phyloP scores from a whole-genome alignment of 2,329 filamentous ascomycete genomes.

The Thelonectria blattea region DNA sequence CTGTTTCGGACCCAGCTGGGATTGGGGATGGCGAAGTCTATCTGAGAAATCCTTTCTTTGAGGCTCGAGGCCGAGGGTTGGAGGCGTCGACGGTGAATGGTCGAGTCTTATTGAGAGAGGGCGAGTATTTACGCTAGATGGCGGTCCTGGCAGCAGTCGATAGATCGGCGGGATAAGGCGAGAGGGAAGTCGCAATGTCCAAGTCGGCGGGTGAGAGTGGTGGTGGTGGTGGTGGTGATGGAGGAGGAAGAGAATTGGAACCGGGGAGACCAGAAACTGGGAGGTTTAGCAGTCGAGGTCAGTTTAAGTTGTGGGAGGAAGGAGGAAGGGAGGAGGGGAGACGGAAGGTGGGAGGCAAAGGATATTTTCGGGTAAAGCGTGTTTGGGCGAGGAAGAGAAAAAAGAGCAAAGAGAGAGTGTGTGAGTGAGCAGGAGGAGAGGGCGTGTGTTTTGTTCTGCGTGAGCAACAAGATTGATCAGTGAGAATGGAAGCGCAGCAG shows the following conservation, averaged over 20 bases:
- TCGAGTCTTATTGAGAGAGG: constrained; percentile 11
- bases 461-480: neutral
- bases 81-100: constrained; percentile 20
- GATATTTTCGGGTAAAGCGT: constrained; percentile 37
- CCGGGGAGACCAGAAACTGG: constrained; percentile 4
- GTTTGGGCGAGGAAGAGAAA: constrained; percentile 31
- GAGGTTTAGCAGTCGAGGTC: constrained; percentile 14
- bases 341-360: constrained; percentile 38
- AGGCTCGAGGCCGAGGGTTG: constrained; percentile 7
- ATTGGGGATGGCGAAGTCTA: constrained; percentile 29
- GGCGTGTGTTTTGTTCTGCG: constrained; percentile 6
- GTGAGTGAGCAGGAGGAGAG: neutral
- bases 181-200: constrained; percentile 22
- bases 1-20: constrained; percentile 35
- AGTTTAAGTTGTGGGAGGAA: constrained; percentile 20
- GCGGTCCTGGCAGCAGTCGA: neutral
- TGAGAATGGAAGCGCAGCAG: no score
- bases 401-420: constrained; percentile 8
- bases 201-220: constrained; percentile 26
- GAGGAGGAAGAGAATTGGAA: constrained; percentile 17
- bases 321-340: constrained; percentile 29
- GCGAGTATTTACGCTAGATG: constrained; percentile 3
- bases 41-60: constrained; percentile 21
- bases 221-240: constrained; percentile 20
- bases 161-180: constrained; percentile 18